phyloP scores from a whole-genome alignment of 2,329 filamentous ascomycete species.

The Akanthomyces lecanii region DNA sequence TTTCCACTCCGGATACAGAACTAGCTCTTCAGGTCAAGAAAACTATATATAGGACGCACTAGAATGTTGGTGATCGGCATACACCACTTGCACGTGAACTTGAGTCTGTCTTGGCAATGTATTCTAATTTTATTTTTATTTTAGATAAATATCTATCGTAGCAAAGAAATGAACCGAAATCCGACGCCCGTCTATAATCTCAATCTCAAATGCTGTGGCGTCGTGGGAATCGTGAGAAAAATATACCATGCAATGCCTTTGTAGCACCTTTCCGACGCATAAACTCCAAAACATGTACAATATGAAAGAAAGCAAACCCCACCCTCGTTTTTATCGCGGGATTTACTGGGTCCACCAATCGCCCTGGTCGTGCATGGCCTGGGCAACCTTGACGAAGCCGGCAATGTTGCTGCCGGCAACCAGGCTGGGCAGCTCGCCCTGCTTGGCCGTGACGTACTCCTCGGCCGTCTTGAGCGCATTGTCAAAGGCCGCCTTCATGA shows the following conservation, averaged over 20 bases:
- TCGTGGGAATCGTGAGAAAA: slow-evolving; percentile 16
- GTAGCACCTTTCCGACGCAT: slow-evolving; percentile 7
- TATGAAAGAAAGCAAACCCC: not conserved
- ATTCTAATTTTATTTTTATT: not conserved
- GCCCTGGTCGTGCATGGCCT: slow-evolving; percentile 93
- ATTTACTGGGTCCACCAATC: slow-evolving; percentile 68
- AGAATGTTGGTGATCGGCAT: too few species aligned
- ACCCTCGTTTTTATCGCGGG: not conserved
- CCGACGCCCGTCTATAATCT: slow-evolving; percentile 2
- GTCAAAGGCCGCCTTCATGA: slow-evolving; percentile 93
- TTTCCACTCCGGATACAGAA: too few species aligned
- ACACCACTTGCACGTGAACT: not conserved
- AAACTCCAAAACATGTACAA: slow-evolving; percentile 13
- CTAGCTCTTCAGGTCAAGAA: too few species aligned
- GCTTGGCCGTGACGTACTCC: slow-evolving; percentile 74
- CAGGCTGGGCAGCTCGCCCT: slow-evolving; percentile 82
- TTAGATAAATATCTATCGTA: not conserved
- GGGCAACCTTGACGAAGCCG: slow-evolving; percentile 92
- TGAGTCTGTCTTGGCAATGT: not conserved
- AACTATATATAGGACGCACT: too few species aligned
- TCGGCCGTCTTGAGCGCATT: slow-evolving; percentile 85
- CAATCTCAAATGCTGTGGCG: slow-evolving; percentile 16
- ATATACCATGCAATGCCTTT: slow-evolving; percentile 15
- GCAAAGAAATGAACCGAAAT: not conserved
- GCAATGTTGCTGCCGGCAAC: slow-evolving; percentile 96